Evolutionary conservation across 176 grass and related monocot genomes (phyloP).

Genomic region (Oryza meridionalis): DNA sequence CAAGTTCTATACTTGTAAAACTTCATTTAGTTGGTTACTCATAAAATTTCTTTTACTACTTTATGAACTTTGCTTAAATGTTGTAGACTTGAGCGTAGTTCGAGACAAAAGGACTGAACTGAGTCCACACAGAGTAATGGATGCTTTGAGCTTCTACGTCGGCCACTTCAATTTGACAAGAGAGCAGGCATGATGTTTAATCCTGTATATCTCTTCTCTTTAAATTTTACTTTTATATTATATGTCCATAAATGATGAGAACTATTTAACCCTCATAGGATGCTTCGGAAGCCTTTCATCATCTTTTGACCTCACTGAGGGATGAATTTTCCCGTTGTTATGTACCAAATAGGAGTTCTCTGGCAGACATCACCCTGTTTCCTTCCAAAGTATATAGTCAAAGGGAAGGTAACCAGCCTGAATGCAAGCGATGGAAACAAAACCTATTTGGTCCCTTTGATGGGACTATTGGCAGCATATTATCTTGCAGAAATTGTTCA

Average conservation of each 20-base stretch:
- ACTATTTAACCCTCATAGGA: slow-evolving; percentile 59
- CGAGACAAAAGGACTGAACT: slow-evolving; percentile 64
- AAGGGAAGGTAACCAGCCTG: slow-evolving; percentile 62
- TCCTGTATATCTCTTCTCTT: slow-evolving; percentile 28
- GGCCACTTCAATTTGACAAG: slow-evolving; percentile 82
- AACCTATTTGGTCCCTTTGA: slow-evolving; percentile 83
- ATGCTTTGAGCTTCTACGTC: slow-evolving; percentile 74
- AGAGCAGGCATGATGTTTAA: slow-evolving; percentile 69
- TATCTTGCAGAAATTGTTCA: slow-evolving; percentile 88
- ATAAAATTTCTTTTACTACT: slow-evolving; percentile 27
- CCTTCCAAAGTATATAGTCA: slow-evolving; percentile 76
- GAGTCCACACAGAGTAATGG: slow-evolving; percentile 82
- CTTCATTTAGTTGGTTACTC: slow-evolving; percentile 16
- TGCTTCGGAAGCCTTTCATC: slow-evolving; percentile 88
- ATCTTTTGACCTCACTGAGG: slow-evolving; percentile 83
- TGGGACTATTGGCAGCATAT: slow-evolving; percentile 88
- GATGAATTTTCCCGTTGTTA: slow-evolving; percentile 72
- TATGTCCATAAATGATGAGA: slow-evolving; percentile 27
- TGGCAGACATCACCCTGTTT: slow-evolving; percentile 65
- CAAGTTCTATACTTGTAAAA: slow-evolving; percentile 13
- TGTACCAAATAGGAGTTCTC: slow-evolving; percentile 71
- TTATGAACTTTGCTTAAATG: slow-evolving; percentile 37
- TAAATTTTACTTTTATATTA: slow-evolving; percentile 31
- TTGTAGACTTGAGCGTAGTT: slow-evolving; percentile 67
- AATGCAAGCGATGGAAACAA: slow-evolving; percentile 77